Evolutionary conservation across 1,284 basidiomycete species (phyloP).

Genomic region (Ustilago crameri): DNA sequence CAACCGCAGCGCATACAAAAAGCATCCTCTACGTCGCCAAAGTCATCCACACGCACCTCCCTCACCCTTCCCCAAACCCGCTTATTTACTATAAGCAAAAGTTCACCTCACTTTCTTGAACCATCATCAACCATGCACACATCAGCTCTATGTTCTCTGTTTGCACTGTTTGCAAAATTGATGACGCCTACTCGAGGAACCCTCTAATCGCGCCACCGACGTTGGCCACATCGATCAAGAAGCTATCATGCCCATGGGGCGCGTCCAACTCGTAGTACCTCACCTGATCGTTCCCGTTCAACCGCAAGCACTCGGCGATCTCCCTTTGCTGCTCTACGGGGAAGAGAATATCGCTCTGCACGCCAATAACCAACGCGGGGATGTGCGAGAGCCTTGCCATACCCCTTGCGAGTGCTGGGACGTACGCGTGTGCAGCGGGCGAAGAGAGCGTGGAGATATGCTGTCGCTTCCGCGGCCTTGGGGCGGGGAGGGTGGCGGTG

Average conservation of each 20-base stretch:
- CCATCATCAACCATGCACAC: neutral
- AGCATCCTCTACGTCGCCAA: slow-evolving; percentile 35
- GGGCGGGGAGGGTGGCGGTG: slow-evolving; percentile 19
- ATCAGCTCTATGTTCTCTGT: too few relatives aligned
- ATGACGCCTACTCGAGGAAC: slow-evolving; percentile 71
- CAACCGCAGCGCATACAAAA: neutral
- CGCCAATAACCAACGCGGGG: slow-evolving; percentile 88
- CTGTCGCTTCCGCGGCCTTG: slow-evolving; percentile 68
- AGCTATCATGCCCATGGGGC: slow-evolving; percentile 95
- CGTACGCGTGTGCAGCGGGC: slow-evolving; percentile 74
- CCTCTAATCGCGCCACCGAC: slow-evolving; percentile 83
- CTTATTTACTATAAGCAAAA: slow-evolving; percentile 33
- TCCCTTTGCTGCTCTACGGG: slow-evolving; percentile 97
- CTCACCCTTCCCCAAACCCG: neutral
- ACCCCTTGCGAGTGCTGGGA: slow-evolving; percentile 84
- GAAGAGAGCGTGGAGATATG: slow-evolving; percentile 73
- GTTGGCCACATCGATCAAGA: slow-evolving; percentile 83
- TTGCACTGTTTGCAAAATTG: too few relatives aligned
- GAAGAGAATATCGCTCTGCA: slow-evolving; percentile 96
- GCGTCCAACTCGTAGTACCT: slow-evolving; percentile 97
- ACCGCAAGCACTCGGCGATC: slow-evolving; percentile 87
- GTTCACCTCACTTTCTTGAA: slow-evolving; percentile 31
- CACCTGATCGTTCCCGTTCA: slow-evolving; percentile 81
- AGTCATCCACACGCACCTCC: slow-evolving; percentile 18
- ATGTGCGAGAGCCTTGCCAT: slow-evolving; percentile 80